These are phyloP conservation scores for Penicillium thymicola DNA, from an alignment of 2,329 filamentous ascomycete species.

Conservation along the genomic window DNA sequence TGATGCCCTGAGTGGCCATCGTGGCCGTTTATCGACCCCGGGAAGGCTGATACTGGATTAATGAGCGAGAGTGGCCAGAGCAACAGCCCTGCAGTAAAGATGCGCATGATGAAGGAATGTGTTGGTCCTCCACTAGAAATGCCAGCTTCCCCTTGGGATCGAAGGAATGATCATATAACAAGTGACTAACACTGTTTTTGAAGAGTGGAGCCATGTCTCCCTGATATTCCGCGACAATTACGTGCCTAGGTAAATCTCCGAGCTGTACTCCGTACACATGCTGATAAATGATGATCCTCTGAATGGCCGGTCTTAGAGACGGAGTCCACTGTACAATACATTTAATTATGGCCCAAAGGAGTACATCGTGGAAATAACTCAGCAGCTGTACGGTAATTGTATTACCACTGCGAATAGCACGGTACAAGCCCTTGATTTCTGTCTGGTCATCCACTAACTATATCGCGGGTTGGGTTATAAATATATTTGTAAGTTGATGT, in stretches of 20 bases:
- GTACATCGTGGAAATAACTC: not conserved
- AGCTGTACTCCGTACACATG: not conserved
- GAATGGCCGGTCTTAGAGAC: conserved; percentile 6
- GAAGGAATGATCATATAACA: too few relatives aligned
- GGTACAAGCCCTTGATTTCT: not conserved
- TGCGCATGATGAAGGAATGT: conserved; percentile 9
- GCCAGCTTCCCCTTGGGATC: too few relatives aligned
- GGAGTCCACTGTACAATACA: not conserved
- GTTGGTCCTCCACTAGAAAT: too few relatives aligned
- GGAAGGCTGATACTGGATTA: conserved; percentile 8
- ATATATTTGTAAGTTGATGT: not conserved
- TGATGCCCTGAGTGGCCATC: conserved; percentile 2
- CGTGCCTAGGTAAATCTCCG: not conserved
- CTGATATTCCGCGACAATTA: not conserved
- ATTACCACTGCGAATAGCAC: not conserved
- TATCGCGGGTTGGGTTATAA: not conserved
- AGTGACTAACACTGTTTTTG: not conserved
- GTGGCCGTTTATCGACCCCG: conserved; percentile 3
- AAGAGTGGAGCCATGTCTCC: not conserved
- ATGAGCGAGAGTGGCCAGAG: conserved; percentile 13
- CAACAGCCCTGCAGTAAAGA: conserved; percentile 5
- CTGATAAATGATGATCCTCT: conserved; percentile 9
- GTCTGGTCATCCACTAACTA: not conserved
- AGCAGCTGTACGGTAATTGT: not conserved
- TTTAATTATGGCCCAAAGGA: not conserved